Conservation (phyloP, 148 eudicot species). For the Camellia japonica region DNA sequence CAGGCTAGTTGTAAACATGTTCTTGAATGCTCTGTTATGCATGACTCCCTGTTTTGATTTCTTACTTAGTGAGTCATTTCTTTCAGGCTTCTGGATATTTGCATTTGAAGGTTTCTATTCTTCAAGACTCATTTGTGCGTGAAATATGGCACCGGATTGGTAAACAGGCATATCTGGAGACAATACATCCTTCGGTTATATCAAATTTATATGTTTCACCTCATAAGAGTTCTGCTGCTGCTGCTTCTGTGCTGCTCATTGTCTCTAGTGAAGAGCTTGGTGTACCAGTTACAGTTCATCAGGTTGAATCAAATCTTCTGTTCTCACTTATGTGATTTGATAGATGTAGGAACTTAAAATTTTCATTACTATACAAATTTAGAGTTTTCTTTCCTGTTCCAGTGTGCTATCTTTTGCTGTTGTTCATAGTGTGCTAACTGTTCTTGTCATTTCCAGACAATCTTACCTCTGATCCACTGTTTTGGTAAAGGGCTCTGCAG, state of each 20-base stretch:
- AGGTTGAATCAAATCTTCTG: slow-evolving; percentile 43
- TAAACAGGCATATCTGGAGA: slow-evolving; percentile 74
- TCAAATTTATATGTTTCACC: slow-evolving; percentile 70
- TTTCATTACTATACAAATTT: neutral
- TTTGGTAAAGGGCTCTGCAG: slow-evolving; percentile 85
- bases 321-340: slow-evolving; percentile 8
- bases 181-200: slow-evolving; percentile 72
- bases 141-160: slow-evolving; percentile 82
- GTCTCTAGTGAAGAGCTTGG: slow-evolving; percentile 98
- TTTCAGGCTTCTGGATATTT: slow-evolving; percentile 84
- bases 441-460: slow-evolving; percentile 57
- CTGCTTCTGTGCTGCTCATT: slow-evolving; percentile 90
- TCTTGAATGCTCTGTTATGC: slow-evolving; percentile 9
- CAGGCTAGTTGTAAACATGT: slow-evolving; percentile 66
- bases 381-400: neutral
- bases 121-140: slow-evolving; percentile 96
- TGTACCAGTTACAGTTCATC: slow-evolving; percentile 77
- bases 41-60: slow-evolving; percentile 8
- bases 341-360: neutral
- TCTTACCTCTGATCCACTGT: slow-evolving; percentile 82
- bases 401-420: neutral
- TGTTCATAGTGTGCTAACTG: slow-evolving; percentile 17
- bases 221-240: slow-evolving; percentile 73
- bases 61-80: slow-evolving; percentile 21
- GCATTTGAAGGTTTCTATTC: slow-evolving; percentile 88